Conservation (phyloP, 768 basidiomycete genomes). For the Tricholoma bakamatsutake region DNA sequence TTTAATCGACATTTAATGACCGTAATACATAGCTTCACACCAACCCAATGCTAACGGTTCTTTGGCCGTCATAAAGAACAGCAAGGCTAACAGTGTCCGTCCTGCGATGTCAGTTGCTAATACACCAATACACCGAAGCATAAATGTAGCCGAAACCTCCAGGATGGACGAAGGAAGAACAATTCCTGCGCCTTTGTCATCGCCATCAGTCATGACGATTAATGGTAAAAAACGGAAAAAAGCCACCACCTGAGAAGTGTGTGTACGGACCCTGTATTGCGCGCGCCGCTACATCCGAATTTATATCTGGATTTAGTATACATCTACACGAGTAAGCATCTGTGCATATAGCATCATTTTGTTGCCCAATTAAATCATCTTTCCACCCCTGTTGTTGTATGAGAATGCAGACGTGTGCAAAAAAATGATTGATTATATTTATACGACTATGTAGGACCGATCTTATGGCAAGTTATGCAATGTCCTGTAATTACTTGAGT, state of each 20-base stretch:
- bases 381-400: background rate
- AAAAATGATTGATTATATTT: background rate
- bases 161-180: background rate
- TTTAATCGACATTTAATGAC: background rate
- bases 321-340: background rate
- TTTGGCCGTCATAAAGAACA: background rate
- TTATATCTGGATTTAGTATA: background rate
- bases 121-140: background rate
- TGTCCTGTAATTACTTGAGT: slow-evolving; percentile 7
- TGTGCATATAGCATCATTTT: background rate
- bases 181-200: background rate
- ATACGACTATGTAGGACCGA: background rate
- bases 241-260: slow-evolving; percentile 25
- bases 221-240: slow-evolving; percentile 57
- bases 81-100: background rate
- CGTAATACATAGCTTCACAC: background rate
- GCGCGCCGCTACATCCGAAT: background rate
- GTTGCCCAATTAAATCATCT: background rate
- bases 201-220: slow-evolving; percentile 19
- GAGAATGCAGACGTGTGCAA: background rate
- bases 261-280: background rate
- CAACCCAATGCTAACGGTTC: slow-evolving; percentile 1
- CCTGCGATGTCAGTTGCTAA: background rate
- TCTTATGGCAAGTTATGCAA: background rate
- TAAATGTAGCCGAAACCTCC: background rate